Evolutionary conservation across 2,329 filamentous ascomycete species (phyloP), one percentile per base, ranked within the genome.

Genomic region (Fusarium miscanthi): DNA sequence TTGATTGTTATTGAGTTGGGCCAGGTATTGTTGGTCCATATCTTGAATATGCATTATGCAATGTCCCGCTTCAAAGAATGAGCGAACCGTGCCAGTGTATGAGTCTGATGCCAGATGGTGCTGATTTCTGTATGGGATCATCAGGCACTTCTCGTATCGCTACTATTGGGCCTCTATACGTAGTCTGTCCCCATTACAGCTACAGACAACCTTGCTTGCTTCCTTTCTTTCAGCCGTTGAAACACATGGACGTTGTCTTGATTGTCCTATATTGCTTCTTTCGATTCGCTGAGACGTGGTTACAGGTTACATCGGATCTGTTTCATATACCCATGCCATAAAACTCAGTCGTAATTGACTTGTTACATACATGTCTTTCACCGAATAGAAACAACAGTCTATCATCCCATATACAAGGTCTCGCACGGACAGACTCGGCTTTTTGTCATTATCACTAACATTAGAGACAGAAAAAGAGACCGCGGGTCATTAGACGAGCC

Each of bases 381-480:
- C 66, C 41, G 41, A 37, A 59, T 41, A 38, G 56, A 54, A 52
- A 54, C 57, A 74, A 40, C 53, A 23, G 57, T 52, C 65, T 56
- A 56, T 63, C 58, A 48, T 71, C 67, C 43, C 62, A 63, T 59
- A 31, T 40, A 49, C 63, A 63, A 31, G 23, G 65, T 46, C 53
- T 71, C 62, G 75, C 75, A 77, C 75, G 69, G 75, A 70, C 75
- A 69, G 45, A 62, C 70, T 66, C 63, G 60, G 46, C 59, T 54
- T 70, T 41, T 45, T 59, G n/a, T 40, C 33, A 53, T 58, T 30
- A 38, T 59, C 64, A 48, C 59, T 60, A 62, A 43, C 62, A 61
- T 66, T 59, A 63, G 63, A 49, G 51, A 31, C 37, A 45, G 27
- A 53, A 41, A 25, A 31, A 33, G 16, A 62, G 35, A 19, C 35